Evolutionary conservation across 2,329 filamentous ascomycete species (phyloP).

Genomic region (Epichloe baconii): DNA sequence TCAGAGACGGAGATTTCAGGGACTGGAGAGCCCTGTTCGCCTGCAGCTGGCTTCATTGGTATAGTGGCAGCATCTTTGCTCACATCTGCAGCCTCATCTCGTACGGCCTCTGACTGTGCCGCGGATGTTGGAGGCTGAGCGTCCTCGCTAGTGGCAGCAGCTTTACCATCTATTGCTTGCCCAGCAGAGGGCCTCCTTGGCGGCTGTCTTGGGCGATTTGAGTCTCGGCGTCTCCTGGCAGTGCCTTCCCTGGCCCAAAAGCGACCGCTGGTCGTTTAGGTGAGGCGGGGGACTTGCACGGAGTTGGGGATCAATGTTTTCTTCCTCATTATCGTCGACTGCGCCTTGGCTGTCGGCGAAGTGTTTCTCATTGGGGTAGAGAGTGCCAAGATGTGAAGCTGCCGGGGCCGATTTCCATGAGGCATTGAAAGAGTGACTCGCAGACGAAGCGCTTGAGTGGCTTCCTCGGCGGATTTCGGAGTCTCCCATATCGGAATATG

Average conservation of each 20-base stretch:
- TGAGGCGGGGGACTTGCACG: constrained; percentile 1
- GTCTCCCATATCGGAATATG: constrained; percentile 20
- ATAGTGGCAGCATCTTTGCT: not conserved
- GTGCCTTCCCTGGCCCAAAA: not conserved
- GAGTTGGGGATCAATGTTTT: constrained; percentile 7
- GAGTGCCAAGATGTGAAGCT: not conserved
- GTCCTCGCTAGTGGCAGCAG: not conserved
- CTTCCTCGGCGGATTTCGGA: constrained; percentile 15
- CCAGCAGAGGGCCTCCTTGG: not conserved
- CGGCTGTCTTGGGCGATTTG: not conserved
- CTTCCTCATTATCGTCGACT: not conserved
- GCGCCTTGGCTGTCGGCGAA: not conserved
- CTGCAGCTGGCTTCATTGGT: not conserved
- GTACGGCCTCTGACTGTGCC: not conserved
- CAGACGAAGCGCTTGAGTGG: constrained; percentile 18
- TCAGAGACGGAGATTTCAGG: not conserved
- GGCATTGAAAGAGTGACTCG: constrained; percentile 11
- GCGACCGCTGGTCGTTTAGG: not conserved
- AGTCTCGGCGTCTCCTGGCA: not conserved
- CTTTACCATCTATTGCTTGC: not conserved
- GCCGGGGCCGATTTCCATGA: constrained; percentile 10
- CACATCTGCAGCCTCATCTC: not conserved
- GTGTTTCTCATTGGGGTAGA: not conserved
- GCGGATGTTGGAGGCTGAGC: not conserved
- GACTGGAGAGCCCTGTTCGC: not conserved